Evolutionary conservation across 768 basidiomycete species (phyloP).

Genomic region (Strobilomyces dryophilus): DNA sequence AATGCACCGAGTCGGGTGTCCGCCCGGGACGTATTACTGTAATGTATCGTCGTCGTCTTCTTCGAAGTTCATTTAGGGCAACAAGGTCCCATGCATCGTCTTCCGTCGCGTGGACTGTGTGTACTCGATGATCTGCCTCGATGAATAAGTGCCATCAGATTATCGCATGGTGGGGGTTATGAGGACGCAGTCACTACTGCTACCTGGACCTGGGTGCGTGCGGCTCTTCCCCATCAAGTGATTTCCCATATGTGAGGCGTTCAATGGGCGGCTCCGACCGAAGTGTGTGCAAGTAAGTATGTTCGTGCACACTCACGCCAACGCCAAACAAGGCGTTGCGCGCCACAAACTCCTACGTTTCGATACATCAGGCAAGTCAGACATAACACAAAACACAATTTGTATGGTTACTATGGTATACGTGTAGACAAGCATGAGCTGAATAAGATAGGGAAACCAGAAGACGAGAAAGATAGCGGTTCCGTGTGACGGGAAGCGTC

Average conservation of each 20-base stretch:
- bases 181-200: too few relatives aligned
- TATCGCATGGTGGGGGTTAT: neutral
- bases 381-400: constrained; percentile 10
- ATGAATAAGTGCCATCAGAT: neutral
- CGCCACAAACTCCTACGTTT: neutral
- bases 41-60: constrained; percentile 1
- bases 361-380: constrained; percentile 1
- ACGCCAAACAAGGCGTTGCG: neutral
- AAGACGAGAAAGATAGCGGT: neutral
- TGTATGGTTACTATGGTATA: constrained; percentile 27
- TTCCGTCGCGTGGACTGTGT: neutral
- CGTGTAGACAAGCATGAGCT: constrained; percentile 16
- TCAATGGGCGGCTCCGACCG: neutral
- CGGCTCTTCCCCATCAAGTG: neutral
- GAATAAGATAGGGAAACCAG: constrained; percentile 15
- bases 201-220: neutral
- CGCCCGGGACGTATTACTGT: constrained; percentile 1
- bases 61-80: constrained; percentile 10
- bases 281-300: neutral
- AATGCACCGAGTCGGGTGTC: constrained; percentile 9
- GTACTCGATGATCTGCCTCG: neutral
- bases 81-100: neutral
- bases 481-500: constrained; percentile 2
- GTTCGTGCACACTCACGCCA: neutral
- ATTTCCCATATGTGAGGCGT: too few relatives aligned